Evolutionary conservation across 2,329 filamentous ascomycete species (phyloP), one percentile per base, ranked within the genome.

Genomic region (Monosporascus cannonballus): DNA sequence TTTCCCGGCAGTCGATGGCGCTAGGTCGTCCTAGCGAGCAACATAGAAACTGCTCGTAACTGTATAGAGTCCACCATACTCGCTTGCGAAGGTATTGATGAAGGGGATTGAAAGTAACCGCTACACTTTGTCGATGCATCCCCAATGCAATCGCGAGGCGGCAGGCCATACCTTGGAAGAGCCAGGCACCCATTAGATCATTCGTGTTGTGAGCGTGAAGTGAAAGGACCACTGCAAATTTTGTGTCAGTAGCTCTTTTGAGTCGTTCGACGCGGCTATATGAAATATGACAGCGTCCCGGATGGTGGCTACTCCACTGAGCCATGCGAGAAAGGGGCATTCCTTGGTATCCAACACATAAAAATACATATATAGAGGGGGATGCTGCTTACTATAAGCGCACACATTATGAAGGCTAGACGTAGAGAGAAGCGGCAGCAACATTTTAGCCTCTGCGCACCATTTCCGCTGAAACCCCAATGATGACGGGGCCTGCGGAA

Each of bases 71-170:
- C 64, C 66, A 67, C 65, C 65, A 69, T 18, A 67, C 57, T 20
- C 64, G 56, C 36, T 65, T 64, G 9, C 64, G 61, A 18, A 65
- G 58, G 46, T 64, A 59, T n/a, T 60, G 57, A 37, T 64, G 58
- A 2, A 62, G 46, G 20, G 56, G 51, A 9, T 71, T 66, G 50
- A 73, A 71, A 2, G 69, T 64, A 36, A 63, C 60, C n/a, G 68
- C 69, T 0, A 68, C 64, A 27, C 64, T 68, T 55, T 73, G 71
- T 34, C 71, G 67, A 54, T 75, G 73, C 69, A 75, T 71, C 3
- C 72, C 72, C 50, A 74, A 64, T 15, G 70, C 71, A 51, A 73
- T 71, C 3, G 72, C 70, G 65, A 75, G 70, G 15, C 71, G 67
- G 14, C 70, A 71, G 8, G 69, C 72, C 36, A 68, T 67, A 3